Evolutionary conservation across 2,329 filamentous ascomycete species (phyloP).

Genomic region (Leptographium lundbergii): DNA sequence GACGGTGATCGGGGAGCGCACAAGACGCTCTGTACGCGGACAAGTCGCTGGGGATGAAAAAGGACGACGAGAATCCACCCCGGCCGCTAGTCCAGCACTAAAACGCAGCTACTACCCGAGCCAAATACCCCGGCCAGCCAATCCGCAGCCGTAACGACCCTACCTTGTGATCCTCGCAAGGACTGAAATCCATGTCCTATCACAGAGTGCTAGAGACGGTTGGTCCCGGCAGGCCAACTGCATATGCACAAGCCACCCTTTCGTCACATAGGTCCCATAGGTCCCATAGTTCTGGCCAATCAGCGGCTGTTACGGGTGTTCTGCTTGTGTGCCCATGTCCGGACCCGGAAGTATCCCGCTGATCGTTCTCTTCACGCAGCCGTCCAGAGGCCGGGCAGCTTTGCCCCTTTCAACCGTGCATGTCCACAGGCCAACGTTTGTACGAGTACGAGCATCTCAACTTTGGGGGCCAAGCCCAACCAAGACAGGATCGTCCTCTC

Average conservation of each 20-base stretch:
- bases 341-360: background rate
- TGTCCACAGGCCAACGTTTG: too few species aligned
- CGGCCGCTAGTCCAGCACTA: background rate
- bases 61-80: background rate
- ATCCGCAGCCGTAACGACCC: constrained; percentile 1
- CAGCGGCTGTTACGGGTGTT: constrained; percentile 10
- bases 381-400: background rate
- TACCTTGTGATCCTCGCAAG: background rate
- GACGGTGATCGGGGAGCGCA: too few species aligned
- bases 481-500: too few species aligned
- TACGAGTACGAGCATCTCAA: too few species aligned
- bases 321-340: background rate
- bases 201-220: constrained; percentile 12
- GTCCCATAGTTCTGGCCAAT: constrained; percentile 21
- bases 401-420: too few species aligned
- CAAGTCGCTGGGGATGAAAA: too few species aligned
- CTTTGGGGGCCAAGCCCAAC: too few species aligned
- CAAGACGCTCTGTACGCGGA: too few species aligned
- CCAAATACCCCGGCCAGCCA: constrained; percentile 1
- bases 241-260: constrained; percentile 29
- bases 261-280: constrained; percentile 30
- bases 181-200: constrained; percentile 12
- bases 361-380: background rate
- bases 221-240: constrained; percentile 29
- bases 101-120: background rate